phyloP scores from a whole-genome alignment of 2,329 filamentous ascomycete genomes.

The Scopulariopsis brevicaulis region DNA sequence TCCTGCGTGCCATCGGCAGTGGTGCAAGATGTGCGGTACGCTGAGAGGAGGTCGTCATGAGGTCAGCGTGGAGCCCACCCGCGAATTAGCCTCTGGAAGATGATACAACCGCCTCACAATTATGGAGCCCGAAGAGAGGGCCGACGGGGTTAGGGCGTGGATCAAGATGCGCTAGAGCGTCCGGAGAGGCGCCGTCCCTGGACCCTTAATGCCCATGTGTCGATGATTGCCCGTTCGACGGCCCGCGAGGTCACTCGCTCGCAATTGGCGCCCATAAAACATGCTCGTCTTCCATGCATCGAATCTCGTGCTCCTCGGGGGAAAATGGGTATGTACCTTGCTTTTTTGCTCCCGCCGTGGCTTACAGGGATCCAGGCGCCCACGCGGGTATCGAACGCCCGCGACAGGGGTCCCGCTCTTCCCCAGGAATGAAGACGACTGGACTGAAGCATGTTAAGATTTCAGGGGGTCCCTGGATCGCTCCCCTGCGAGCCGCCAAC shows the following conservation, averaged over 20 bases:
- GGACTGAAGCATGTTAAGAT: neutral
- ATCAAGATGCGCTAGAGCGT: neutral
- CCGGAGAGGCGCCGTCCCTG: neutral
- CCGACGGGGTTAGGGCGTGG: neutral
- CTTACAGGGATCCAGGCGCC: neutral
- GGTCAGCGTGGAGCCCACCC: neutral
- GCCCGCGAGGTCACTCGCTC: too few relatives aligned
- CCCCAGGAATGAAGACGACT: neutral
- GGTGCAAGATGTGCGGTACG: neutral
- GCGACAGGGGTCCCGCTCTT: neutral
- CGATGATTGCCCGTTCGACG: neutral
- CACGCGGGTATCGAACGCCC: neutral
- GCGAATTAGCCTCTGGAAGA: neutral
- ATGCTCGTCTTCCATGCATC: too few relatives aligned
- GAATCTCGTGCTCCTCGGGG: too few relatives aligned
- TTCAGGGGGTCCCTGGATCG: neutral
- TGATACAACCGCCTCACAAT: constrained; percentile 2
- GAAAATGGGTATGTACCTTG: too few relatives aligned
- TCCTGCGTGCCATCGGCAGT: neutral
- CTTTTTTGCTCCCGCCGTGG: too few relatives aligned
- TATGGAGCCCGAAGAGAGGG: neutral
- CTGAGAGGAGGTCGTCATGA: neutral
- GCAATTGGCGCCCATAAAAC: too few relatives aligned
- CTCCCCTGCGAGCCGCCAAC: neutral
- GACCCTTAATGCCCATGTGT: neutral